Conservation (phyloP, 768 basidiomycete genomes). For the Phlebiopsis gigantea region DNA sequence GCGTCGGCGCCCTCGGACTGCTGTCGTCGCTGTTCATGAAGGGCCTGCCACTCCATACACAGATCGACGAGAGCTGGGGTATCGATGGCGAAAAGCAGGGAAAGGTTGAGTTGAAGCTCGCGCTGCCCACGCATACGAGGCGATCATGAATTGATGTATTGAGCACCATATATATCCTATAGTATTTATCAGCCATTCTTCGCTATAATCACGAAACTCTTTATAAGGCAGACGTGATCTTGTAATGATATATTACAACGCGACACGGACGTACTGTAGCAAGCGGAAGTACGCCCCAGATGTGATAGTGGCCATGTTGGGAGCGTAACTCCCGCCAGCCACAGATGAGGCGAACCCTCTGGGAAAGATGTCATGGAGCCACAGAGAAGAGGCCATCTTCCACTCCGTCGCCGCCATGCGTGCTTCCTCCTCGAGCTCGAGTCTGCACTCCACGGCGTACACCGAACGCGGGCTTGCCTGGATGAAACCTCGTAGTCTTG, state of each 20-base stretch:
- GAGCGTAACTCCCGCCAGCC: not conserved
- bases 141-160: no score
- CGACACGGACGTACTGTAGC: not conserved
- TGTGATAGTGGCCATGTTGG: not conserved
- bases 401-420: not conserved
- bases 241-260: no score
- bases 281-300: not conserved
- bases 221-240: no score
- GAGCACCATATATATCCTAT: no score
- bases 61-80: slow-evolving; percentile 28
- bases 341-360: not conserved
- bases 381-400: slow-evolving; percentile 16
- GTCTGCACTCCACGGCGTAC: slow-evolving; percentile 2
- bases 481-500: slow-evolving; percentile 1
- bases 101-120: not conserved
- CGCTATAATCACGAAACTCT: no score
- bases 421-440: not conserved
- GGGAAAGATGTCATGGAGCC: slow-evolving; percentile 12
- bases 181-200: no score
- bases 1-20: slow-evolving; percentile 24
- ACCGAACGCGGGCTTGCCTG: not conserved
- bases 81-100: slow-evolving; percentile 8
- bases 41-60: slow-evolving; percentile 23
- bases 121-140: not conserved
- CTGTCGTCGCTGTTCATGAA: slow-evolving; percentile 22